These are phyloP conservation scores for Gloeopeniophorella convolvens DNA, from an alignment of 768 basidiomycete species.

Conservation along the genomic window DNA sequence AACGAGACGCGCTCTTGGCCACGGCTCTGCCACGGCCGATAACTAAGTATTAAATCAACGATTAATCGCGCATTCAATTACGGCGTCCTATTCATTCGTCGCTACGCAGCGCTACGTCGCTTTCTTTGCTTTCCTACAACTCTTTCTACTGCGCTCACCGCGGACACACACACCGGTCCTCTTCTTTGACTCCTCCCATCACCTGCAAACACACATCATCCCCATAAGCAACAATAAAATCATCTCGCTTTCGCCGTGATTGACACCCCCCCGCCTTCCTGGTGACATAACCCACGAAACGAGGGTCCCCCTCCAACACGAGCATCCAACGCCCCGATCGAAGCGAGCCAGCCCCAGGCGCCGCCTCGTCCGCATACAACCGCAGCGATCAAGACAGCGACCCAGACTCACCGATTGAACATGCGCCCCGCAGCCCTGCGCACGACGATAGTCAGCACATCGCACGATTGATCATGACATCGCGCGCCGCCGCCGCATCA, in stretches of 20 bases:
- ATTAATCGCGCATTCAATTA: background rate
- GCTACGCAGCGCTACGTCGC: background rate
- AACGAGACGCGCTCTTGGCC: background rate
- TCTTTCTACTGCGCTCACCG: conserved; percentile 17
- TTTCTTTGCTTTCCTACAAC: background rate
- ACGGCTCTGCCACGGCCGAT: conserved; percentile 1
- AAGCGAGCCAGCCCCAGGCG: no score
- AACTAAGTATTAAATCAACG: background rate
- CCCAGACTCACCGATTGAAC: conserved; percentile 19
- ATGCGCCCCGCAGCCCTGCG: conserved; percentile 21
- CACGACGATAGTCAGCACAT: background rate
- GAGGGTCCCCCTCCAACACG: background rate
- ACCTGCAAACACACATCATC: conserved; percentile 30
- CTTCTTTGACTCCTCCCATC: conserved; percentile 43
- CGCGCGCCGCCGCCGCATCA: background rate
- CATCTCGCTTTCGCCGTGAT: background rate
- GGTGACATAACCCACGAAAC: conserved; percentile 15
- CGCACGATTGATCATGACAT: no score
- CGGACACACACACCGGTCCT: conserved; percentile 41
- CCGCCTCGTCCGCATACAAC: no score
- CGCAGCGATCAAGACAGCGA: no score
- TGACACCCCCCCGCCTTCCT: background rate
- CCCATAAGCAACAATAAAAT: background rate
- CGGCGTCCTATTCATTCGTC: conserved; percentile 2
- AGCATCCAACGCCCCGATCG: conserved; percentile 1